Conservation (phyloP, 2,329 filamentous ascomycete genomes). For the Boeremia exigua region DNA sequence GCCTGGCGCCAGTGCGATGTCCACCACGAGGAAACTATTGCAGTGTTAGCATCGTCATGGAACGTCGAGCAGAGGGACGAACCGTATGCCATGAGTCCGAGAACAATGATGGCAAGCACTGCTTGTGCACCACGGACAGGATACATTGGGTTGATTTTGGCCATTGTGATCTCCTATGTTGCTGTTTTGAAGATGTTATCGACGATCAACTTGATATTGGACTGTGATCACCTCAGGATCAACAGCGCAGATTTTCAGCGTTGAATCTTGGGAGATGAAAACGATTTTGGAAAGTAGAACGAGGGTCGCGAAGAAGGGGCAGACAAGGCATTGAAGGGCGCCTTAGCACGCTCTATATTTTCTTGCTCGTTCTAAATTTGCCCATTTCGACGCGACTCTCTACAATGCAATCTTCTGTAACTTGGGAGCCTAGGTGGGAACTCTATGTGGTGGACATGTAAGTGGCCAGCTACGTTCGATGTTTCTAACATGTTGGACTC, state of each 20-base stretch:
- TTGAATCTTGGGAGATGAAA: too few relatives aligned
- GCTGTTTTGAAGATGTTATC: not conserved
- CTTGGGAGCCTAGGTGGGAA: constrained; percentile 12
- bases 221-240: not conserved
- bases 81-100: constrained; percentile 79
- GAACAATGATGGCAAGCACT: constrained; percentile 73
- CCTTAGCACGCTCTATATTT: constrained; percentile 12
- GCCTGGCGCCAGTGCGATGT: constrained; percentile 58
- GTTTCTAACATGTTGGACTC: constrained; percentile 14
- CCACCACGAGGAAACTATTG: constrained; percentile 63
- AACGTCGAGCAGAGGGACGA: constrained; percentile 31
- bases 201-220: not conserved
- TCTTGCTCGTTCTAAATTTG: constrained; percentile 6
- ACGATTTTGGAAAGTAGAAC: not conserved
- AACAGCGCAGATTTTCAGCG: too few relatives aligned
- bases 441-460: constrained; percentile 9
- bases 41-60: constrained; percentile 18
- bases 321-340: constrained; percentile 3
- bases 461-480: constrained; percentile 12
- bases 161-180: not conserved
- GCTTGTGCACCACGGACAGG: constrained; percentile 71
- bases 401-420: constrained; percentile 28
- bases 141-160: constrained; percentile 59
- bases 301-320: not conserved
- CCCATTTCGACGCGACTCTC: constrained; percentile 4